Percentiles rank a stretch among this genome's conserved stretches.
Evolutionary conservation across 495 filamentous ascomycete species (phyloP).

Genomic region (Achaetomiella virescens): DNA sequence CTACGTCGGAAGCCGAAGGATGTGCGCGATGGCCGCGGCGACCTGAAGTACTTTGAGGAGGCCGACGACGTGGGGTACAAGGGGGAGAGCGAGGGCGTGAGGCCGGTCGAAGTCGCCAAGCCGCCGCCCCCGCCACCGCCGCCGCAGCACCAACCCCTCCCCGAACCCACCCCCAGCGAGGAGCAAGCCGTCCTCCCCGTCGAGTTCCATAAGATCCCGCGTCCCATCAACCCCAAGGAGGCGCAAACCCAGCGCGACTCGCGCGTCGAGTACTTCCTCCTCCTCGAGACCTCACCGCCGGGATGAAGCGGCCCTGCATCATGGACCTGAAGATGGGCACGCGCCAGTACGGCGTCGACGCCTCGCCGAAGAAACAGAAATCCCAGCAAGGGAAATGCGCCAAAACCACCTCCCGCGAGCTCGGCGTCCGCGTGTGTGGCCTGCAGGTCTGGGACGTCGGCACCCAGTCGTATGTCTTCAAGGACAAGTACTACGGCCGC

Average conservation of each 20-base stretch:
- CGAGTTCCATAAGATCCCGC: slow-evolving; percentile 36
- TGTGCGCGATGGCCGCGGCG: slow-evolving; percentile 56
- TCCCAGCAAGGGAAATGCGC: slow-evolving; percentile 91
- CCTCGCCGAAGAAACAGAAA: slow-evolving; percentile 81
- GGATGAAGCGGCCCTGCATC: slow-evolving; percentile 93
- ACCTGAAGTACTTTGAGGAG: slow-evolving; percentile 75
- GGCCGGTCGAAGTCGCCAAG: background rate
- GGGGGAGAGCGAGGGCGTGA: slow-evolving; percentile 54
- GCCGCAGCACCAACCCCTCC: background rate
- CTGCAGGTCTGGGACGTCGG: slow-evolving; percentile 93
- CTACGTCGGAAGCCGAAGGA: slow-evolving; percentile 62
- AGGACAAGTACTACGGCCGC: slow-evolving; percentile 96
- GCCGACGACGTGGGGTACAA: slow-evolving; percentile 73
- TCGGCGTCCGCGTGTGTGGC: slow-evolving; percentile 90
- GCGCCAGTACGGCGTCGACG: slow-evolving; percentile 96
- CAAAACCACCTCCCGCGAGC: slow-evolving; percentile 80
- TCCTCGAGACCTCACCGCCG: slow-evolving; percentile 96
- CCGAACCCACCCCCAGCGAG: slow-evolving; percentile 11
- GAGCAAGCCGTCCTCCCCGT: slow-evolving; percentile 27
- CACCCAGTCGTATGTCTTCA: slow-evolving; percentile 75
- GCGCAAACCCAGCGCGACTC: slow-evolving; percentile 58
- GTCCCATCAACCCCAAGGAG: slow-evolving; percentile 66
- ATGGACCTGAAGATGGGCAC: slow-evolving; percentile 99
- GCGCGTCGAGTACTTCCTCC: slow-evolving; percentile 83
- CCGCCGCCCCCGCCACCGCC: no score